A percentile compares a stretch with the other conserved stretches of the same genome.
phyloP scores from a whole-genome alignment of 352 stramenopile genomes.

The Hyaloperonospora brassicae region DNA sequence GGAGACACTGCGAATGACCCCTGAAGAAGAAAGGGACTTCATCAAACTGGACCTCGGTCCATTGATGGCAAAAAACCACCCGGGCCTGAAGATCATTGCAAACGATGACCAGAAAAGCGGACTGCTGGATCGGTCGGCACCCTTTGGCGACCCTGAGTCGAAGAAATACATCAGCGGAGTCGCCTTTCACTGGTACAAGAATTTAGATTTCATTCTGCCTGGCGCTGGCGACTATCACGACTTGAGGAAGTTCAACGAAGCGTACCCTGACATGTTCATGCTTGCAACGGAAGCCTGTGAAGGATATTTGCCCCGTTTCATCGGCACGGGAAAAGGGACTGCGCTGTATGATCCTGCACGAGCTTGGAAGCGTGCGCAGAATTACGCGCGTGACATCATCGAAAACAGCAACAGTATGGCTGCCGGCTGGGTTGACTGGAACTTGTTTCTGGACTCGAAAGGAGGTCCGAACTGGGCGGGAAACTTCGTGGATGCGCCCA shows the following conservation, averaged over 20 bases:
- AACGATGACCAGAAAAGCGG: slow-evolving; percentile 71
- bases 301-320: slow-evolving; percentile 16
- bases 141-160: neutral
- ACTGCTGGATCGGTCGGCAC: slow-evolving; percentile 24
- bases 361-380: slow-evolving; percentile 60
- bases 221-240: slow-evolving; percentile 36
- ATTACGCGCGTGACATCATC: slow-evolving; percentile 81
- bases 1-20: slow-evolving; percentile 40
- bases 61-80: slow-evolving; percentile 46
- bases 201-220: slow-evolving; percentile 6
- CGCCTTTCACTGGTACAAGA: neutral
- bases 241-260: slow-evolving; percentile 34
- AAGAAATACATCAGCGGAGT: neutral
- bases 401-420: slow-evolving; percentile 74
- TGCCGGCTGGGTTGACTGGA: slow-evolving; percentile 83
- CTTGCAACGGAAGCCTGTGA: slow-evolving; percentile 70
- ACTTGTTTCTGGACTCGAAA: slow-evolving; percentile 61
- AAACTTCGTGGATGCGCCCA: slow-evolving; percentile 67
- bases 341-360: slow-evolving; percentile 27
- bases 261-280: slow-evolving; percentile 67
- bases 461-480: slow-evolving; percentile 66
- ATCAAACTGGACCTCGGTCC: slow-evolving; percentile 65
- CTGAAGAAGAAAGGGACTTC: slow-evolving; percentile 38
- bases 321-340: slow-evolving; percentile 26
- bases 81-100: slow-evolving; percentile 64